Evolutionary conservation across 2,329 filamentous ascomycete species (phyloP).

Genomic region (Trichoderma sp.): DNA sequence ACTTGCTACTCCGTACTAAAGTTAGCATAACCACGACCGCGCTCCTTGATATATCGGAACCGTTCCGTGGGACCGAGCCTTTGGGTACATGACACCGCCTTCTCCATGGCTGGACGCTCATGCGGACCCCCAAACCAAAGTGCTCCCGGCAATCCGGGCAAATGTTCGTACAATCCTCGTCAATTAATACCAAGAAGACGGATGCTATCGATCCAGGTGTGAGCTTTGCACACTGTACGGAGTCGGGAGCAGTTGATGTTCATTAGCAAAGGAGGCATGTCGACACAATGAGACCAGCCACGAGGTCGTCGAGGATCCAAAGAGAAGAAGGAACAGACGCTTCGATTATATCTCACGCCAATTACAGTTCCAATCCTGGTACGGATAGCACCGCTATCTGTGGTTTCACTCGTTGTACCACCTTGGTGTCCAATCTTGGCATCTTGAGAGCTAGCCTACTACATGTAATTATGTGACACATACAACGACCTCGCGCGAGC

Average conservation of each 20-base stretch:
- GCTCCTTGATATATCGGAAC: slow-evolving; percentile 13
- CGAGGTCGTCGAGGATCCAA: neutral
- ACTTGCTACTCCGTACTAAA: neutral
- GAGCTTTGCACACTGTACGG: neutral
- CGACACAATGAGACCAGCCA: neutral
- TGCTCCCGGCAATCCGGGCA: neutral
- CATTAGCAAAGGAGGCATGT: neutral
- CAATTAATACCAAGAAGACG: neutral
- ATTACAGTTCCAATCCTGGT: neutral
- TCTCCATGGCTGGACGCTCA: no score
- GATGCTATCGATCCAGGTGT: neutral
- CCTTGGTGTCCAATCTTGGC: neutral
- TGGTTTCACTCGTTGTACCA: neutral
- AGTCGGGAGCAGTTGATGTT: neutral
- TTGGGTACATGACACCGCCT: no score
- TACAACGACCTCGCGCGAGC: neutral
- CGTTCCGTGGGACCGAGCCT: slow-evolving; percentile 14
- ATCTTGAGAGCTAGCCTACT: neutral
- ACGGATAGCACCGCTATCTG: neutral
- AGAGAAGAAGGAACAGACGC: neutral
- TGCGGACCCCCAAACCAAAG: no score
- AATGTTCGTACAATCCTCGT: neutral
- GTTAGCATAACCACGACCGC: neutral
- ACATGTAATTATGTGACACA: neutral
- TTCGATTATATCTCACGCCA: neutral